These are phyloP conservation scores for Erythrobasidium hasegawianum DNA, from an alignment of 1,284 basidiomycete genomes.

Conservation along the genomic window DNA sequence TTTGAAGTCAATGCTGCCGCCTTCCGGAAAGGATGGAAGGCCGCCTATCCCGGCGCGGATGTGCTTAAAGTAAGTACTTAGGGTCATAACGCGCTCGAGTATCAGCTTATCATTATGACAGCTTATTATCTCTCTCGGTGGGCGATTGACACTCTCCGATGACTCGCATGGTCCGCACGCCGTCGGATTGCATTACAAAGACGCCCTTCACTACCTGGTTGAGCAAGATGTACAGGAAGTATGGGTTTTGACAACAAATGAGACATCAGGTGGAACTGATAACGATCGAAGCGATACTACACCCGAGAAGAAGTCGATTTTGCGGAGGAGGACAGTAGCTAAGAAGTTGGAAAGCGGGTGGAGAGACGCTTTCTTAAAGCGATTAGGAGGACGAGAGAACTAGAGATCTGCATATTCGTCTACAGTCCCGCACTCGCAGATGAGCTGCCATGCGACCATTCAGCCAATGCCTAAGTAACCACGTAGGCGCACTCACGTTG, in stretches of 20 bases:
- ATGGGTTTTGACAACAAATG: constrained; percentile 57
- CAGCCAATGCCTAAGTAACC: neutral
- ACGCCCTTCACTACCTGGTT: constrained; percentile 65
- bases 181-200: constrained; percentile 80
- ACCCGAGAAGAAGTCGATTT: neutral
- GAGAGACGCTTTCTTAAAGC: neutral
- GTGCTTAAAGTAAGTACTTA: constrained; percentile 61
- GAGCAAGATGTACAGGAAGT: constrained; percentile 61
- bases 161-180: constrained; percentile 88
- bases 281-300: neutral
- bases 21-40: constrained; percentile 83
- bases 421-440: constrained; percentile 34
- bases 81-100: neutral
- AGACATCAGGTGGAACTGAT: constrained; percentile 18
- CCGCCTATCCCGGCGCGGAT: constrained; percentile 76
- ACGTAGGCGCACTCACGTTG: constrained; percentile 58
- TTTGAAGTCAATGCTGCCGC: constrained; percentile 94
- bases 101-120: constrained; percentile 47
- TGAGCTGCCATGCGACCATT: constrained; percentile 20
- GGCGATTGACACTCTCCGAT: constrained; percentile 82
- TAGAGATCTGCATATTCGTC: constrained; percentile 23
- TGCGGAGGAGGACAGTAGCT: neutral
- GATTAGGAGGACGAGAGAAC: neutral
- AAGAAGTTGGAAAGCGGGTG: neutral
- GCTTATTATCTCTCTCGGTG: constrained; percentile 65